A percentile compares a stretch with the other conserved stretches of the same genome.
Conservation (phyloP, 148 eudicot genomes). For the Chenopodium formosanum region DNA sequence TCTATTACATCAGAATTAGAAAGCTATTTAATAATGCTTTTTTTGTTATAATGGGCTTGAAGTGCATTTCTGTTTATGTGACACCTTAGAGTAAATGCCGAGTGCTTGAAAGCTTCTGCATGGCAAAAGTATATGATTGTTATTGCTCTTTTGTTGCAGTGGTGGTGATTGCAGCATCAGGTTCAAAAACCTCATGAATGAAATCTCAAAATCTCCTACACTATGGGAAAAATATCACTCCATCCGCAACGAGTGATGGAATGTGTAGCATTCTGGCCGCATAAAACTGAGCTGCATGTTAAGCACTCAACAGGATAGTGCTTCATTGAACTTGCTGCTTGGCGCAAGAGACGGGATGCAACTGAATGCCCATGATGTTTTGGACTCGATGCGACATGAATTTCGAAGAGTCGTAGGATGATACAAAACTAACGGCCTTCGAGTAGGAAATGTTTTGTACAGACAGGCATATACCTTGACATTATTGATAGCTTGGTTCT, state of each 20-base stretch:
- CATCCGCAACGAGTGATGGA: conserved; percentile 72
- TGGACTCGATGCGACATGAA: background rate
- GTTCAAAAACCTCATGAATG: conserved; percentile 90
- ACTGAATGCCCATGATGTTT: background rate
- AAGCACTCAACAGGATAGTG: background rate
- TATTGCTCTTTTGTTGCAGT: conserved; percentile 44
- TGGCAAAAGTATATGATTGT: background rate
- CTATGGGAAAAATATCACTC: conserved; percentile 70
- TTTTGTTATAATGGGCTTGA: background rate
- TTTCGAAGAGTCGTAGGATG: conserved; percentile 9
- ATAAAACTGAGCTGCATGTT: background rate
- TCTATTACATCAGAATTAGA: too few species aligned
- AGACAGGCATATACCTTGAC: conserved; percentile 2
- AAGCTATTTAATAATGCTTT: background rate
- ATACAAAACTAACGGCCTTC: conserved; percentile 12
- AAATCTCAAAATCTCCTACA: conserved; percentile 58
- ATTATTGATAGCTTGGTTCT: background rate
- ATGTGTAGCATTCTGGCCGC: background rate
- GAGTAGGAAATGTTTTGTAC: conserved; percentile 15
- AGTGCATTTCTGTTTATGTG: background rate
- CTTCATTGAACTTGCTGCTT: background rate
- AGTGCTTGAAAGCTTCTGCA: background rate
- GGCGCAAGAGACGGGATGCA: background rate
- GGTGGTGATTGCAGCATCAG: conserved; percentile 86
- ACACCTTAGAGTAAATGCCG: background rate